Conservation (phyloP, 371 early-diverging fungal species). For the Blakeslea trispora region DNA sequence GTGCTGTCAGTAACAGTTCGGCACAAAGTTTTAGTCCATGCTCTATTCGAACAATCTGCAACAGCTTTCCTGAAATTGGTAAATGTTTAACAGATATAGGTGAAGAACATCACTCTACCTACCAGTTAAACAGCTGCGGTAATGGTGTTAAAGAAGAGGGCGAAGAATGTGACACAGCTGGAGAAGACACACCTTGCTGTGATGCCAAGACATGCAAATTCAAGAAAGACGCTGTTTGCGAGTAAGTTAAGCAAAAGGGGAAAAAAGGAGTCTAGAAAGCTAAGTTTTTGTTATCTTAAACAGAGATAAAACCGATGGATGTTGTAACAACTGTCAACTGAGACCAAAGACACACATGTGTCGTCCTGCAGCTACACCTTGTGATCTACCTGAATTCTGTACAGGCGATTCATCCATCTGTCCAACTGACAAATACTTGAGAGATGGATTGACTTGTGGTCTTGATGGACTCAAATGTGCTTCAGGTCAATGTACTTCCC, state of each 20-base stretch:
- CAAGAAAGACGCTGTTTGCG: conserved; percentile 75
- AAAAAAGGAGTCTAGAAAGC: too few species aligned
- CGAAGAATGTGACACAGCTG: conserved; percentile 95
- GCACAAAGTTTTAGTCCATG: conserved; percentile 81
- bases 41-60: conserved; percentile 73
- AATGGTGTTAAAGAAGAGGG: conserved; percentile 90
- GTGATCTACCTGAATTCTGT: conserved; percentile 85
- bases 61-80: conserved; percentile 47
- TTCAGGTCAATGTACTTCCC: conserved; percentile 86
- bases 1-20: conserved; percentile 76
- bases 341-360: conserved; percentile 67
- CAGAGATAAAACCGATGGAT: conserved; percentile 81
- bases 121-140: conserved; percentile 75
- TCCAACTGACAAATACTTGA: conserved; percentile 69
- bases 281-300: too few species aligned
- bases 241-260: too few species aligned
- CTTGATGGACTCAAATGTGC: conserved; percentile 66
- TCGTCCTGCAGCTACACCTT: conserved; percentile 72
- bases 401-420: conserved; percentile 74
- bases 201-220: conserved; percentile 79
- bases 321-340: conserved; percentile 80
- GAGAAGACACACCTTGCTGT: conserved; percentile 80
- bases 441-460: conserved; percentile 73
- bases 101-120: conserved; percentile 31
- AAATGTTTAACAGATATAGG: conserved; percentile 63